These are phyloP conservation scores for Colletotrichum liriopes DNA, from an alignment of 2,329 filamentous ascomycete species.

Conservation along the genomic window DNA sequence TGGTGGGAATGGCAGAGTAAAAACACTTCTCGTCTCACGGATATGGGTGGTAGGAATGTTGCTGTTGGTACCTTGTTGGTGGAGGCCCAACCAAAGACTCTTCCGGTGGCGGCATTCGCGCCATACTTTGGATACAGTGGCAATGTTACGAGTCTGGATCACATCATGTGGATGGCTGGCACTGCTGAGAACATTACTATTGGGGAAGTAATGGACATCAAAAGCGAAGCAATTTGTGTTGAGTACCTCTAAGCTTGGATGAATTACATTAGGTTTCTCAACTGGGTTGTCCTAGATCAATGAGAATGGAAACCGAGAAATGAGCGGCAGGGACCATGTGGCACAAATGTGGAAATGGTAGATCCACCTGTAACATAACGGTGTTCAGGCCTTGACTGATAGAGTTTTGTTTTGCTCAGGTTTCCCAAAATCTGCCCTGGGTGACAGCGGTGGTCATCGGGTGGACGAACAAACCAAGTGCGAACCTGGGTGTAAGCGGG, in stretches of 20 bases:
- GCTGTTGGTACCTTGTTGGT: slow-evolving; percentile 1
- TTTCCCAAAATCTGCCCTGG: not conserved
- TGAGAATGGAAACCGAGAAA: not conserved
- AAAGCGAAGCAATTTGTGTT: slow-evolving; percentile 46
- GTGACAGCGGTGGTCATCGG: not conserved
- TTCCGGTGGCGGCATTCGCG: not conserved
- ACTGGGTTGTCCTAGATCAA: not conserved
- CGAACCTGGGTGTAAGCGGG: not conserved
- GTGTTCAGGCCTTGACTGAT: not conserved
- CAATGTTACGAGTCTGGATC: slow-evolving; percentile 46
- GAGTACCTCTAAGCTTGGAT: slow-evolving; percentile 45
- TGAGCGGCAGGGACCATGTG: not conserved
- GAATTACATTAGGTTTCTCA: too few species aligned
- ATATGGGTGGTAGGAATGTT: slow-evolving; percentile 27
- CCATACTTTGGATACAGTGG: slow-evolving; percentile 43
- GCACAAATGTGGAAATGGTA: not conserved
- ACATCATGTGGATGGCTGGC: slow-evolving; percentile 49
- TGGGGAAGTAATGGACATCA: slow-evolving; percentile 50
- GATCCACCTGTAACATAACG: not conserved
- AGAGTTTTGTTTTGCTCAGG: not conserved
- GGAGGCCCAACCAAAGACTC: not conserved
- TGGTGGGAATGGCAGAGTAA: slow-evolving; percentile 39
- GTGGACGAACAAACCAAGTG: not conserved
- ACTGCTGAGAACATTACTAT: slow-evolving; percentile 47
- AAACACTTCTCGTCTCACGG: slow-evolving; percentile 31